phyloP scores from a whole-genome alignment of 148 eudicot genomes.

The Rhododendron ferrugineum region DNA sequence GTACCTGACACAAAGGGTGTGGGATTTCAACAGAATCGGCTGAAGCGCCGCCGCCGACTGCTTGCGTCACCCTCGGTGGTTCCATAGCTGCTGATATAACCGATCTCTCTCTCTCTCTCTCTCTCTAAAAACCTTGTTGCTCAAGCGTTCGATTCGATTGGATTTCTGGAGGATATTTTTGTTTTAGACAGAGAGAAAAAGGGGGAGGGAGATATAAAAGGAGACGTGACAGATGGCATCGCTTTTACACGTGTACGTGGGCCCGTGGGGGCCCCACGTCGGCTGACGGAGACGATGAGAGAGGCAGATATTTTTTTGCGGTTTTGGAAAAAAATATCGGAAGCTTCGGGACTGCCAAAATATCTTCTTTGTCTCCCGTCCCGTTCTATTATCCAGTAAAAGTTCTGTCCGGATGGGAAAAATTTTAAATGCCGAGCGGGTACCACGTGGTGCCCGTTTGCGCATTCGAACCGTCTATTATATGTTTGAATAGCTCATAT shows the following conservation, averaged over 20 bases:
- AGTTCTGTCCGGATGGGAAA: too few species aligned
- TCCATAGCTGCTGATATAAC: not conserved
- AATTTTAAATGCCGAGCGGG: too few species aligned
- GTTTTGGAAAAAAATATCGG: not conserved
- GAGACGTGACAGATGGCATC: slow-evolving; percentile 7
- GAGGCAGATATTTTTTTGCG: not conserved
- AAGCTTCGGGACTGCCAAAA: not conserved
- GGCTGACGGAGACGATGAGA: not conserved
- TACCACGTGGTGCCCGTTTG: too few species aligned
- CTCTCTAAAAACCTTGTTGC: not conserved
- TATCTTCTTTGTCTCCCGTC: not conserved
- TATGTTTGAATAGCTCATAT: too few species aligned
- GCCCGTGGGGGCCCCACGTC: slow-evolving; percentile 4
- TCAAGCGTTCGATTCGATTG: not conserved
- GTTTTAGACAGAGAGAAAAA: not conserved
- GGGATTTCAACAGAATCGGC: not conserved
- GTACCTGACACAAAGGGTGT: not conserved
- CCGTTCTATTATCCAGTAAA: too few species aligned
- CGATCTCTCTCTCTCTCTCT: not conserved
- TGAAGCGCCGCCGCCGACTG: not conserved
- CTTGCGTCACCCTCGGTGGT: not conserved
- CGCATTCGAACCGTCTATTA: too few species aligned
- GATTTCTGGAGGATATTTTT: not conserved
- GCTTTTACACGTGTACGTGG: slow-evolving; percentile 19
- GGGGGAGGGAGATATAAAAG: not conserved